Evolutionary conservation across 2,329 filamentous ascomycete species (phyloP).

Genomic region (Bipolaris cookei): DNA sequence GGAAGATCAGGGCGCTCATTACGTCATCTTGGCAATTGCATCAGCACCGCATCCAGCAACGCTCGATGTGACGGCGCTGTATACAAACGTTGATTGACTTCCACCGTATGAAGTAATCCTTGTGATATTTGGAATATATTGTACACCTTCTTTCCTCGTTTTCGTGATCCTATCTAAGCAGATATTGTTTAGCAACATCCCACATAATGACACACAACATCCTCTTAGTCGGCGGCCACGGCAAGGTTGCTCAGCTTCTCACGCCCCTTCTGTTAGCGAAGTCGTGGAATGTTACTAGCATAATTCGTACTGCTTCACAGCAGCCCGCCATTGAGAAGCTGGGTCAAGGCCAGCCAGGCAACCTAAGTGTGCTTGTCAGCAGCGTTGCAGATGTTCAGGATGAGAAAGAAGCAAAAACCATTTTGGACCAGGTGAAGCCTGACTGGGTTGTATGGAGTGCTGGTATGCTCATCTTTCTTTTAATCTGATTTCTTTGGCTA

Average conservation of each 20-base stretch:
- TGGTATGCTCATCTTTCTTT: constrained; percentile 52
- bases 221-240: constrained; percentile 80
- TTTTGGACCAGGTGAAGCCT: constrained; percentile 66
- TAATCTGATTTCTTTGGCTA: not conserved
- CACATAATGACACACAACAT: constrained; percentile 52
- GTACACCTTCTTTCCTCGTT: not conserved
- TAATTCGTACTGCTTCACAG: constrained; percentile 77
- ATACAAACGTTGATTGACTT: not conserved
- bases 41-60: not conserved
- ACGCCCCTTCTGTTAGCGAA: constrained; percentile 77
- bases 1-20: constrained; percentile 6
- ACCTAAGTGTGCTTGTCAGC: constrained; percentile 71
- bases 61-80: not conserved
- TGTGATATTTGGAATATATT: no score
- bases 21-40: constrained; percentile 23
- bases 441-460: constrained; percentile 74
- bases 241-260: constrained; percentile 75
- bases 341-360: constrained; percentile 64
- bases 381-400: constrained; percentile 74
- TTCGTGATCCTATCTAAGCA: not conserved
- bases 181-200: not conserved
- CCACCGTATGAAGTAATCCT: not conserved
- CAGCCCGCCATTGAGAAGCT: constrained; percentile 67
- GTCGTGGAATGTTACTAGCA: constrained; percentile 77
- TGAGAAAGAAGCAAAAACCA: constrained; percentile 64